These are phyloP conservation scores for Fusarium nematophilum DNA, from an alignment of 2,329 filamentous ascomycete species.

Conservation along the genomic window DNA sequence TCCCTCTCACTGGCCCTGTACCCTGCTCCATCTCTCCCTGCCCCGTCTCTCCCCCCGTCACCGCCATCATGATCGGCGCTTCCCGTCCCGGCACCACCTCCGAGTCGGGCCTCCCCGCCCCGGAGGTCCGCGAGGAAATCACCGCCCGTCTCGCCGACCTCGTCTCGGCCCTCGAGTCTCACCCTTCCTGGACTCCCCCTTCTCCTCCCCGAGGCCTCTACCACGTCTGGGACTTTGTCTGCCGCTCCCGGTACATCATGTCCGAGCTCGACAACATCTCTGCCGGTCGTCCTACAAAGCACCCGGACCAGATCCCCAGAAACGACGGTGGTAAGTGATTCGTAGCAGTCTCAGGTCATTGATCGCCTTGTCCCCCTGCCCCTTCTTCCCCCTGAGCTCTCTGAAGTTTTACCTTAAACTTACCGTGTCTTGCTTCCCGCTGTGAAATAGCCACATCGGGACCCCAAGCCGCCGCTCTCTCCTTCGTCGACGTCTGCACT, in stretches of 20 bases:
- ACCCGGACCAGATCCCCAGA: slow-evolving; percentile 51
- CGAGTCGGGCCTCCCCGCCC: slow-evolving; percentile 34
- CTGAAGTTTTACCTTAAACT: not conserved
- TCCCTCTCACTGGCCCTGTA: not conserved
- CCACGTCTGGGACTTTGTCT: slow-evolving; percentile 56
- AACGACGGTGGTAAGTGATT: slow-evolving; percentile 43
- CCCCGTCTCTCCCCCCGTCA: not conserved
- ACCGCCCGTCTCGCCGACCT: slow-evolving; percentile 42
- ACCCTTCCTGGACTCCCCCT: slow-evolving; percentile 43
- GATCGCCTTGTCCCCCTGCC: not conserved
- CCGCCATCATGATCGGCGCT: slow-evolving; percentile 28
- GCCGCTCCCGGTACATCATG: slow-evolving; percentile 55
- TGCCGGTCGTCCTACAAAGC: slow-evolving; percentile 46
- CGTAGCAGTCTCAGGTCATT: too few relatives aligned
- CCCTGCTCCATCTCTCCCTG: not conserved
- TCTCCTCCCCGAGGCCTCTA: slow-evolving; percentile 48
- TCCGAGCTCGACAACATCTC: slow-evolving; percentile 54
- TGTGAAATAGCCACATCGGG: slow-evolving; percentile 30
- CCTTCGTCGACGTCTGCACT: slow-evolving; percentile 46
- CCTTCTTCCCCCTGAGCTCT: not conserved
- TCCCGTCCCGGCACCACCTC: slow-evolving; percentile 22
- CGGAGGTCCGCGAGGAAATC: slow-evolving; percentile 42
- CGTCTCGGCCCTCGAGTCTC: slow-evolving; percentile 45
- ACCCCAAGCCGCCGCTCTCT: slow-evolving; percentile 38
- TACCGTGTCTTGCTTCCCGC: not conserved